These are phyloP conservation scores for Tetrapisispora arboricola DNA, from an alignment of 805 yeast genomes.

Conservation along the genomic window DNA sequence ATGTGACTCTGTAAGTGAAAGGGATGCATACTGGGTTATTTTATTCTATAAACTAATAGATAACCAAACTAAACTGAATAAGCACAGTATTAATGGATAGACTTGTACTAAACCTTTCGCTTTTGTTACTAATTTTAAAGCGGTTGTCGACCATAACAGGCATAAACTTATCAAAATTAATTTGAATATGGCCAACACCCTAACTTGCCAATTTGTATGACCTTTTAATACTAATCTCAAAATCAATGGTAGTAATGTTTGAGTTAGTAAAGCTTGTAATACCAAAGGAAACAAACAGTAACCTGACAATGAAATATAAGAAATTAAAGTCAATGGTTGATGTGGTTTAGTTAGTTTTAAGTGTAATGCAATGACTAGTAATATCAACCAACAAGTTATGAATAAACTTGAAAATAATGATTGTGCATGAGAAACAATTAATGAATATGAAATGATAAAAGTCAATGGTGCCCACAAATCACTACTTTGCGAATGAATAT, in stretches of 20 bases:
- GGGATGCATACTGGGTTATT: no score
- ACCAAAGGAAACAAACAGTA: constrained; percentile 29
- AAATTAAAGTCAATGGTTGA: constrained; percentile 19
- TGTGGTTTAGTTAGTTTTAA: constrained; percentile 20
- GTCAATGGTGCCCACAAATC: constrained; percentile 31
- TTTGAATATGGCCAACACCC: constrained; percentile 12
- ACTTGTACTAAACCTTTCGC: constrained; percentile 16
- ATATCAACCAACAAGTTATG: constrained; percentile 22
- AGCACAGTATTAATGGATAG: constrained; percentile 21
- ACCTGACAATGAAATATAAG: constrained; percentile 26
- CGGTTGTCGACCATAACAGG: constrained; percentile 20
- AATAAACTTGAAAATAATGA: constrained; percentile 26
- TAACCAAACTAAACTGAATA: constrained; percentile 22
- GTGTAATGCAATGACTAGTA: constrained; percentile 24
- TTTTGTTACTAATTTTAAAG: constrained; percentile 19
- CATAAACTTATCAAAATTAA: constrained; percentile 13
- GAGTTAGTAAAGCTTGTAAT: constrained; percentile 18
- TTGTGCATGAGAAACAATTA: constrained; percentile 24
- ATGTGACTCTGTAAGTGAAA: no score
- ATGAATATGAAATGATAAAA: constrained; percentile 23
- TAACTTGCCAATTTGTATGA: constrained; percentile 8
- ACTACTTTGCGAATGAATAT: constrained; percentile 12
- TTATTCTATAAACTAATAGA: constrained; percentile 8
- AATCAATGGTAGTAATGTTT: constrained; percentile 20
- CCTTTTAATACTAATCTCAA: constrained; percentile 7